phyloP scores from a whole-genome alignment of 2,329 filamentous ascomycete genomes.

The Pestalotiopsis sp. region DNA sequence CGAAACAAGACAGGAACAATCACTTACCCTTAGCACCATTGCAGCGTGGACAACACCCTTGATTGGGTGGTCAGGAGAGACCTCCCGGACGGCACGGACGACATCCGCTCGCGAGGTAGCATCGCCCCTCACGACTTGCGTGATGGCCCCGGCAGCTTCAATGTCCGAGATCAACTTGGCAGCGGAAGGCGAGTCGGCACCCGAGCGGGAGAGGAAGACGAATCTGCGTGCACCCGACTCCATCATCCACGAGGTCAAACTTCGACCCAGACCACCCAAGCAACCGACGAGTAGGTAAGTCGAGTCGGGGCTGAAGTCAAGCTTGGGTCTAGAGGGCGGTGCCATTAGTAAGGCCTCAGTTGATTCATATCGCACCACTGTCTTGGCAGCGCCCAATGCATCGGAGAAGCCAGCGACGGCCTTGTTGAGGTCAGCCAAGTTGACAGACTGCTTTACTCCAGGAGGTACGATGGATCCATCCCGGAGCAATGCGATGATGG shows the following conservation, averaged over 20 bases:
- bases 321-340: neutral
- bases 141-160: slow-evolving; percentile 14
- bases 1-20: no score
- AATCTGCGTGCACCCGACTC: slow-evolving; percentile 33
- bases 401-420: slow-evolving; percentile 23
- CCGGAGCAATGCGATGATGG: slow-evolving; percentile 14
- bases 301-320: slow-evolving; percentile 18
- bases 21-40: slow-evolving; percentile 24
- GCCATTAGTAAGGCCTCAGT: neutral
- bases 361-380: slow-evolving; percentile 22
- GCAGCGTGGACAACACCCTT: slow-evolving; percentile 28
- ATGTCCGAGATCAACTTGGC: slow-evolving; percentile 17
- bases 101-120: slow-evolving; percentile 15
- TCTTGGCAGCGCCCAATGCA: neutral
- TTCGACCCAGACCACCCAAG: slow-evolving; percentile 37
- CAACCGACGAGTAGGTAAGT: slow-evolving; percentile 39
- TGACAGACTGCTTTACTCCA: slow-evolving; percentile 10
- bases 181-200: slow-evolving; percentile 27
- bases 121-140: slow-evolving; percentile 18
- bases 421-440: slow-evolving; percentile 20
- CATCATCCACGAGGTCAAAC: slow-evolving; percentile 36
- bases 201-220: slow-evolving; percentile 35
- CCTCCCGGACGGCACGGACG: slow-evolving; percentile 11
- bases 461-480: slow-evolving; percentile 15
- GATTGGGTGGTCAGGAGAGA: slow-evolving; percentile 18